Evolutionary conservation across 768 basidiomycete genomes (phyloP).

Genomic region (Collybiopsis confluens): DNA sequence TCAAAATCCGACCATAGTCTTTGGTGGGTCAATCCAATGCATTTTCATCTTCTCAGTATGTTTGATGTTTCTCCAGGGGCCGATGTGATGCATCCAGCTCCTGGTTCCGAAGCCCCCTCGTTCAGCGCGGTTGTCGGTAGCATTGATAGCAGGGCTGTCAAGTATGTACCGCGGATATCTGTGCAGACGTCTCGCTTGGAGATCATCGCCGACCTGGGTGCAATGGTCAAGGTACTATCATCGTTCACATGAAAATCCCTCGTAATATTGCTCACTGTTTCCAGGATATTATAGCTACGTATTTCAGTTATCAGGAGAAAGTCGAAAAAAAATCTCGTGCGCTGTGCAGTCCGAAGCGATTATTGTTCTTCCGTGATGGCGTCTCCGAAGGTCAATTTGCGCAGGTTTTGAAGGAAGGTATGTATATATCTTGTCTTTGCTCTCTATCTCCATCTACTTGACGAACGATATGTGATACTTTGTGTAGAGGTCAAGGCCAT

Average conservation of each 20-base stretch:
- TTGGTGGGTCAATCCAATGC: not conserved
- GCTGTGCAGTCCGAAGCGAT: slow-evolving; percentile 31
- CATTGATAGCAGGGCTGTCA: slow-evolving; percentile 46
- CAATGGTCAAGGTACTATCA: slow-evolving; percentile 36
- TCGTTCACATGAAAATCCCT: not conserved
- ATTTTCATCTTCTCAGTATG: not conserved
- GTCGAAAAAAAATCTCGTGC: slow-evolving; percentile 27
- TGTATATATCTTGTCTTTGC: not conserved
- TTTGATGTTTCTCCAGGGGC: slow-evolving; percentile 31
- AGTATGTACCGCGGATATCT: slow-evolving; percentile 47
- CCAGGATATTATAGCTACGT: slow-evolving; percentile 32
- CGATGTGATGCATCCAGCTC: slow-evolving; percentile 57
- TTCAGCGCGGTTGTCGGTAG: slow-evolving; percentile 54
- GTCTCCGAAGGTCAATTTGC: slow-evolving; percentile 13
- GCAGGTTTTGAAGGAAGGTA: slow-evolving; percentile 10
- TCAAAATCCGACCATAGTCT: slow-evolving; percentile 2
- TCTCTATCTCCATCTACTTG: not conserved
- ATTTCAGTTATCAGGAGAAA: slow-evolving; percentile 31
- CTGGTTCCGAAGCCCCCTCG: slow-evolving; percentile 51
- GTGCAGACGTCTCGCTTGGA: slow-evolving; percentile 48
- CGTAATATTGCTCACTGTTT: not conserved
- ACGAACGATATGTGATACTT: not conserved
- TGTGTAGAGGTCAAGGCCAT: slow-evolving; percentile 1
- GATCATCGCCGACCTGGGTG: slow-evolving; percentile 47
- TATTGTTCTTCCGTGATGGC: slow-evolving; percentile 43